These are phyloP conservation scores for Mycena sp. DNA, from an alignment of 1,284 basidiomycete genomes.

Conservation along the genomic window DNA sequence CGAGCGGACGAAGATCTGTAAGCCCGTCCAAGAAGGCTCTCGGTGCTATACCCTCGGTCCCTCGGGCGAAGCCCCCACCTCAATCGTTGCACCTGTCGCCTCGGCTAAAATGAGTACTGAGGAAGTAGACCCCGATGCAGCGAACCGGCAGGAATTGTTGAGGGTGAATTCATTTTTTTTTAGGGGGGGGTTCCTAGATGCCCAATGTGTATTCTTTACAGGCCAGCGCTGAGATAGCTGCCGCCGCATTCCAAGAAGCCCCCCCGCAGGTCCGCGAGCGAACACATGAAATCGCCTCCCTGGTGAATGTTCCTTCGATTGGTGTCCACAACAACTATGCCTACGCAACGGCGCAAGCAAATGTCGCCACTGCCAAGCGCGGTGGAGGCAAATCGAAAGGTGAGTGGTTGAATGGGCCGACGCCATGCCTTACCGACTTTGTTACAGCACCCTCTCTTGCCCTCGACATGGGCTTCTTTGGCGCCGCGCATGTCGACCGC, in stretches of 20 bases:
- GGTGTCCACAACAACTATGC: not conserved
- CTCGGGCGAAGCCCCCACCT: slow-evolving; percentile 2
- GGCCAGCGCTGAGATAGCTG: not conserved
- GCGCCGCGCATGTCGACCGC: slow-evolving; percentile 8
- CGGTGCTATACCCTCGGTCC: slow-evolving; percentile 11
- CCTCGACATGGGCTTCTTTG: slow-evolving; percentile 16
- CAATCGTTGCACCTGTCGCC: slow-evolving; percentile 7
- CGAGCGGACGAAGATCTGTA: slow-evolving; percentile 1
- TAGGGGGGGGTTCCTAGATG: not conserved
- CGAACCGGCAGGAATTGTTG: not conserved
- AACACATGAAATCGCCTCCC: not conserved
- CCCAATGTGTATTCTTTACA: not conserved
- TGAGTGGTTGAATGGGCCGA: not conserved
- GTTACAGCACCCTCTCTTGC: not conserved
- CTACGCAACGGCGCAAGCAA: slow-evolving; percentile 13
- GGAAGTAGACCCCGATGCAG: not conserved
- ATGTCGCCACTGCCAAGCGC: not conserved
- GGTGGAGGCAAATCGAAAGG: not conserved
- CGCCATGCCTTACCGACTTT: no score
- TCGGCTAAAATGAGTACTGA: not conserved
- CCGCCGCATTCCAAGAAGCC: not conserved
- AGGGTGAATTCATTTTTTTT: not conserved
- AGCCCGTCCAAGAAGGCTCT: not conserved
- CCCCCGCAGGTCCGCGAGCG: not conserved
- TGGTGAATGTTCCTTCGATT: not conserved